Evolutionary conservation across 1,139 yeast species (phyloP), one percentile per base, ranked within the genome.

Genomic region (Yamadazyma atlantica): DNA sequence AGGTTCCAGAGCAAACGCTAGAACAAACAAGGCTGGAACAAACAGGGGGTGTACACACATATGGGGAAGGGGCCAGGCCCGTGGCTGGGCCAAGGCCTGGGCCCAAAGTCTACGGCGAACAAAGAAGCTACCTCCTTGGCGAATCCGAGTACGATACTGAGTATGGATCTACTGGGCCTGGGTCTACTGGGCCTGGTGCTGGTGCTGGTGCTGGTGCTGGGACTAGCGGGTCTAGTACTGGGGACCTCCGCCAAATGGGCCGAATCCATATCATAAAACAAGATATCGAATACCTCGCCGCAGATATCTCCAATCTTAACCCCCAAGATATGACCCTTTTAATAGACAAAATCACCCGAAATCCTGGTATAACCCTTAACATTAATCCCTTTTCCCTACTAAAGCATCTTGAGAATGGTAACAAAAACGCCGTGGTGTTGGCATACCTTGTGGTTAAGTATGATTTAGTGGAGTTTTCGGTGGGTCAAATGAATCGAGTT

Each of bases 121-220:
- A 51, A 27, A 39, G 66, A 35, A 53, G 59, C 26, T 56, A 43
- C 37, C 45, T 58, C 16, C n/a, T n/a, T n/a, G n/a, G n/a, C n/a
- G n/a, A n/a, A n/a, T n/a, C n/a, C n/a, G n/a, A n/a, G n/a, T n/a
- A n/a, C n/a, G n/a, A n/a, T n/a, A n/a, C n/a, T n/a, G n/a, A n/a
- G n/a, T n/a, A n/a, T n/a, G n/a, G n/a, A n/a, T n/a, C n/a, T n/a
- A n/a, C n/a, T n/a, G n/a, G n/a, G n/a, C n/a, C n/a, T n/a, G n/a
- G n/a, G n/a, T n/a, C n/a, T n/a, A n/a, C n/a, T n/a, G n/a, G n/a
- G n/a, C n/a, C n/a, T n/a, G n/a, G n/a, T n/a, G n/a, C n/a, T n/a
- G n/a, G n/a, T n/a, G n/a, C n/a, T n/a, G n/a, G n/a, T n/a, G n/a
- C n/a, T n/a, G n/a, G n/a, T n/a, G n/a, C n/a, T n/a, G n/a, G n/a